These are phyloP conservation scores for Westerdykella sp. DNA, from an alignment of 2,329 filamentous ascomycete species.

Conservation along the genomic window DNA sequence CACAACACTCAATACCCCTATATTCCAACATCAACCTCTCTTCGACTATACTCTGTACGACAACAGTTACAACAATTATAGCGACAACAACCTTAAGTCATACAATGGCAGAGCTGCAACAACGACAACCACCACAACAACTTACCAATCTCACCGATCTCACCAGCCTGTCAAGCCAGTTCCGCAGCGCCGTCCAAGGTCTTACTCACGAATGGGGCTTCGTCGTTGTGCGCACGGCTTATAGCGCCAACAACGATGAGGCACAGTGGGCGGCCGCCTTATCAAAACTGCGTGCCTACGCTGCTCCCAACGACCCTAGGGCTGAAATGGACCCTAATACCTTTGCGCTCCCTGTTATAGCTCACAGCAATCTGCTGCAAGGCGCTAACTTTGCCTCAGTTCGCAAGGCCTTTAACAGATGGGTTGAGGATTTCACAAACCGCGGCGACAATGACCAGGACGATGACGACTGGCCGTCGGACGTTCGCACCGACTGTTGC, in stretches of 20 bases:
- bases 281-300: conserved; percentile 1
- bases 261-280: conserved; percentile 1
- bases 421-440: conserved; percentile 1
- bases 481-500: neutral
- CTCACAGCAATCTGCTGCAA: neutral
- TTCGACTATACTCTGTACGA: too few relatives aligned
- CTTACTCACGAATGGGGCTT: conserved; percentile 2
- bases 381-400: neutral
- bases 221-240: conserved; percentile 1
- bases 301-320: neutral
- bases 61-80: neutral
- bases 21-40: too few relatives aligned
- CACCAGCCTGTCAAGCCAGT: conserved; percentile 1
- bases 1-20: too few relatives aligned
- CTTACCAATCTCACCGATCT: neutral
- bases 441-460: neutral
- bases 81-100: neutral
- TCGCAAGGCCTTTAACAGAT: conserved; percentile 1
- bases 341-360: conserved; percentile 2
- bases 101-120: conserved; percentile 1
- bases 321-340: conserved; percentile 1
- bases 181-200: conserved; percentile 1
- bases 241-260: neutral
- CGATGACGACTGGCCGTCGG: neutral
- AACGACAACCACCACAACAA: too few relatives aligned